Conservation (phyloP, 768 basidiomycete species). For the Amanita subjunquillea region DNA sequence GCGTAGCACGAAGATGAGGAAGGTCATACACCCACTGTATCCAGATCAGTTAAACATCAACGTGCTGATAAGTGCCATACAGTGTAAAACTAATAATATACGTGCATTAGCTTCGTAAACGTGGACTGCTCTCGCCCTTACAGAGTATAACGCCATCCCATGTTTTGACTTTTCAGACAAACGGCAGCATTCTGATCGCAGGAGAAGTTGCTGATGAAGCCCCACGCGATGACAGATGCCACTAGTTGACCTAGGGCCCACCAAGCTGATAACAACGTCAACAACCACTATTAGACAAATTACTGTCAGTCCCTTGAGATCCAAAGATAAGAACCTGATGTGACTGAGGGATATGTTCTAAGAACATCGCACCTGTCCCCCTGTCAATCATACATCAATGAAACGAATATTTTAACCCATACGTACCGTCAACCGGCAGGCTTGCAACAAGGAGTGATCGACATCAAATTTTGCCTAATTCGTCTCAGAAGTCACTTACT, state of each 20-base stretch:
- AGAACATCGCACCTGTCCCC: constrained; percentile 27
- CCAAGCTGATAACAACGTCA: constrained; percentile 44
- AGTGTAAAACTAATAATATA: constrained; percentile 23
- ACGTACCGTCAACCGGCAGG: constrained; percentile 37
- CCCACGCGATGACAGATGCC: constrained; percentile 43
- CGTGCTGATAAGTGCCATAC: constrained; percentile 15
- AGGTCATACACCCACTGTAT: constrained; percentile 33
- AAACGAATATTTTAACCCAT: background rate
- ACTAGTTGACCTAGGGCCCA: constrained; percentile 42
- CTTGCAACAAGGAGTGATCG: constrained; percentile 15
- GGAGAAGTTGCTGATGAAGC: constrained; percentile 45
- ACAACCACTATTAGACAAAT: constrained; percentile 28
- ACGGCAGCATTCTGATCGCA: constrained; percentile 28
- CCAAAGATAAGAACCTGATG: constrained; percentile 21
- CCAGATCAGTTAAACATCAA: background rate
- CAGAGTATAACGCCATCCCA: constrained; percentile 53
- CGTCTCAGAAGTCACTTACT: constrained; percentile 22
- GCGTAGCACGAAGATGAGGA: constrained; percentile 43
- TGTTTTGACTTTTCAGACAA: constrained; percentile 39
- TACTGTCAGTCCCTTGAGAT: background rate
- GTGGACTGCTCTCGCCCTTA: constrained; percentile 14
- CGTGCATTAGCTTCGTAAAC: background rate
- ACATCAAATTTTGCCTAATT: constrained; percentile 10
- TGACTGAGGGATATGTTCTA: constrained; percentile 32
- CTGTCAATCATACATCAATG: background rate